phyloP scores from a whole-genome alignment of 2,329 filamentous ascomycete genomes.

The Helotiales sp. region DNA sequence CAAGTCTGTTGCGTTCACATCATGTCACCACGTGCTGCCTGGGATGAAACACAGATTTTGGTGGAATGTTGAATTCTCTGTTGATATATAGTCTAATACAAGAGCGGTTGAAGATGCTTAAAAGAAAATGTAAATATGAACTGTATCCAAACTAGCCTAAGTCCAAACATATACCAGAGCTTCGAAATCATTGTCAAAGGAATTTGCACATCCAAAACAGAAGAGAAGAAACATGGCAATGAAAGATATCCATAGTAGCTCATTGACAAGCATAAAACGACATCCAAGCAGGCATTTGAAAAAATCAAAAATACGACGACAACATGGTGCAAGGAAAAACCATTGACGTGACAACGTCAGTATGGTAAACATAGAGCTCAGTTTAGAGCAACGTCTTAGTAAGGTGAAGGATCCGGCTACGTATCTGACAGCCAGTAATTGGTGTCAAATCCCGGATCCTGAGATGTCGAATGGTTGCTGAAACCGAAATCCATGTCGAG shows the following conservation, averaged over 20 bases:
- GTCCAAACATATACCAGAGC: no score
- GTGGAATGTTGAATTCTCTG: background rate
- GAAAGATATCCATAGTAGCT: no score
- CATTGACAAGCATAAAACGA: background rate
- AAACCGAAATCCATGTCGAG: background rate
- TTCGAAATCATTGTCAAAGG: no score
- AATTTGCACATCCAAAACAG: no score
- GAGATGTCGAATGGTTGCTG: background rate
- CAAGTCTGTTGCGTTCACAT: no score
- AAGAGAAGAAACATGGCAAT: no score
- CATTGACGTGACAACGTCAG: background rate
- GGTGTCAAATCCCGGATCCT: background rate
- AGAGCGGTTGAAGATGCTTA: no score
- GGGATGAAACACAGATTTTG: background rate
- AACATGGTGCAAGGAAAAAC: background rate
- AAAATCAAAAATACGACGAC: background rate
- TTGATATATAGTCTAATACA: background rate
- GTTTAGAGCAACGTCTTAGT: background rate
- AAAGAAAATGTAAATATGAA: no score
- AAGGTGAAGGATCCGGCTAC: background rate
- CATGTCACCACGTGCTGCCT: background rate
- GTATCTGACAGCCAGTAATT: background rate
- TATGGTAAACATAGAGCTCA: background rate
- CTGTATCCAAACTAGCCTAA: no score
- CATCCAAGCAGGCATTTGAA: background rate